Base-by-base conservation (phyloP, 371 early-diverging fungal genomes). In the Circinella umbellata region DNA sequence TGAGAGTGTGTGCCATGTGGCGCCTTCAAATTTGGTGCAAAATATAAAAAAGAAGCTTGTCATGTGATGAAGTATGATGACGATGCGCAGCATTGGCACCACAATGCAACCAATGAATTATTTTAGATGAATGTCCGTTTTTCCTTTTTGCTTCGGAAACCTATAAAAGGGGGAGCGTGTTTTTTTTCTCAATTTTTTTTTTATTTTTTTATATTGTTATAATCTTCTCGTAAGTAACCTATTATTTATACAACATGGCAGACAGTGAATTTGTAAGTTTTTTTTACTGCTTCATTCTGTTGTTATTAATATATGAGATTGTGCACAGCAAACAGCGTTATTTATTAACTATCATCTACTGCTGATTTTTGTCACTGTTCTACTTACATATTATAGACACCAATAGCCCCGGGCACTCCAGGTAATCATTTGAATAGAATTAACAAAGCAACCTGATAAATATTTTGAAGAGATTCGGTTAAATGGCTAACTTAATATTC, bases 51-150 rank as follows among this genome's bases (percentile, higher is more conserved):
- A 51, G 15, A n/a, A 51, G 15, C 4, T 17, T 8, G 27, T 57
- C 57, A 57, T 57, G 35, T 57, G 57, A 34, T 57, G 57, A 57
- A 34, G 57, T 57, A 57, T 57, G 57, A 18, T 57, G 57, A 51
- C 51, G 51, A 57, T 57, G 57, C 57, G 57, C 57, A 57, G 57
- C 57, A 18, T 34, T 9, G 42, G 27, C 27, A 27, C 27, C 11
- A 42, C 57, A 18, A 57, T 57, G 57, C 20, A 27, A 57, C 57
- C 57, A 57, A 57, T 57, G 35, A 27, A 17, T 34, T 27, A 13
- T 57, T 57, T 57, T 27, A n/a, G 57, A 7, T 0, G 34, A 11
- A 57, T 27, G 57, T 57, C 57, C 57, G 57, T 57, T 57, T 57
- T 57, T 18, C 57, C 57, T 51, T 51, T 51, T n/a, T n/a, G n/a